phyloP scores from a whole-genome alignment of 1,139 yeast species.

The Saccharomyces uvarum region DNA sequence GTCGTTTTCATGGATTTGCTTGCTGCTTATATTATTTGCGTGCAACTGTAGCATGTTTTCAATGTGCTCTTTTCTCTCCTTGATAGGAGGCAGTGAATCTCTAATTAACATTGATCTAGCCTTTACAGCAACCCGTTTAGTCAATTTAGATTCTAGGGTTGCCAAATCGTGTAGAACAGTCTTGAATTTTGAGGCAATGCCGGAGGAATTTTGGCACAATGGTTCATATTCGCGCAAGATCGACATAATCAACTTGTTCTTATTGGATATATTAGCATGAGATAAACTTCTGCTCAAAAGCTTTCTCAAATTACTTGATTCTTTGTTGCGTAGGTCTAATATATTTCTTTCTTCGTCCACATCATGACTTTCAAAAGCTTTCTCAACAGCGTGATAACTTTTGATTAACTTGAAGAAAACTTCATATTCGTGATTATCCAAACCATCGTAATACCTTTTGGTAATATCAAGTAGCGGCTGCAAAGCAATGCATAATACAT shows the following conservation, averaged over 20 bases:
- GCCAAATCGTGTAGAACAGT: conserved; percentile 66
- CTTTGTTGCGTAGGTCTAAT: conserved; percentile 72
- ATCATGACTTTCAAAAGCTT: conserved; percentile 62
- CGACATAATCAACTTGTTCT: conserved; percentile 77
- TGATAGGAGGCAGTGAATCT: conserved; percentile 86
- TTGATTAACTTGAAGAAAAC: conserved; percentile 60
- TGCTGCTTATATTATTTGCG: conserved; percentile 78
- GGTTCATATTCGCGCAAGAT: conserved; percentile 73
- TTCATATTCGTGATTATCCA: conserved; percentile 68
- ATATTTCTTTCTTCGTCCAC: conserved; percentile 77
- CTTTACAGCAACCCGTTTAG: conserved; percentile 84
- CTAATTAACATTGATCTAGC: conserved; percentile 91
- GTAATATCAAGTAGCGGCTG: conserved; percentile 69
- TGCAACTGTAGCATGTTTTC: conserved; percentile 87
- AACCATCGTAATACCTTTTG: conserved; percentile 58
- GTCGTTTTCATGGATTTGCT: conserved; percentile 68
- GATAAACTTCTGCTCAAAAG: conserved; percentile 69
- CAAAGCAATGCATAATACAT: conserved; percentile 47
- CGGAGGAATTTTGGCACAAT: conserved; percentile 52
- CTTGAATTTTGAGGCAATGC: conserved; percentile 60
- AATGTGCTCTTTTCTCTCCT: conserved; percentile 89
- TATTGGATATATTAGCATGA: conserved; percentile 84
- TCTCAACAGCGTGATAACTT: conserved; percentile 67
- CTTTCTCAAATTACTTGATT: conserved; percentile 62
- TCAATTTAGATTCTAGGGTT: conserved; percentile 74